Evolutionary conservation across 768 basidiomycete genomes (phyloP), one percentile per base, ranked within the genome.

Genomic region (Leccinellum luteum): DNA sequence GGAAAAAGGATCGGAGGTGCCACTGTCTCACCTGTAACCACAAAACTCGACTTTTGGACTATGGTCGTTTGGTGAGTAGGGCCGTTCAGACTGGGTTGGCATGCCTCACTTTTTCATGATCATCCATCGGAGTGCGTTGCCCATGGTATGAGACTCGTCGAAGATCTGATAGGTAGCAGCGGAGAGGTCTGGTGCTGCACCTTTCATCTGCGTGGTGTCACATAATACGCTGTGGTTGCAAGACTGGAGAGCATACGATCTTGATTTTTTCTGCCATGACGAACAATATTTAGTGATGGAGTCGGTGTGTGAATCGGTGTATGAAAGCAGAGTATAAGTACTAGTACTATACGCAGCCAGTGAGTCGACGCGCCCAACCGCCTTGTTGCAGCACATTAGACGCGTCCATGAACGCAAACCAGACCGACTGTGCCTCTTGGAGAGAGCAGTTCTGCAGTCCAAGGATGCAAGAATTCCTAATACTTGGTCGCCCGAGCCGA

Each of bases 41-140:
- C 45, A 47, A 47, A 47, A 47, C 25, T 47, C 45, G 8, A 47
- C 45, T 25, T 47, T 47, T 27, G 45, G 45, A 25, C 45, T 47
- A 21, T 1, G 13, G 25, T 47, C 49, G 57, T 56, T 28, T 56
- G n/a, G 32, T 62, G 14, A 59, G 35, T 30, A 23, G 49, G 30
- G 56, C 52, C 47, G 44, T 35, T 41, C 21, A 9, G 50, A 49
- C 30, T 3, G 15, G 8, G 54, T 15, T 23, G 3, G 52, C 19
- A 19, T 32, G 14, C 66, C 87, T 55, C 64, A 98, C 97, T 99
- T 96, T 78, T 98, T 97, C 96, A 98, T 98, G 57, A 98, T 71
- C 89, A 98, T 98, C 94, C 94, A 99, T 34, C 96, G 77, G 38
- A 98, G 79, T 0, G 93, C 83, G 65, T 99, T 99, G 6, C 97